Conservation (phyloP, 169 alveolate genomes). For the Plasmodium gallinaceum region DNA sequence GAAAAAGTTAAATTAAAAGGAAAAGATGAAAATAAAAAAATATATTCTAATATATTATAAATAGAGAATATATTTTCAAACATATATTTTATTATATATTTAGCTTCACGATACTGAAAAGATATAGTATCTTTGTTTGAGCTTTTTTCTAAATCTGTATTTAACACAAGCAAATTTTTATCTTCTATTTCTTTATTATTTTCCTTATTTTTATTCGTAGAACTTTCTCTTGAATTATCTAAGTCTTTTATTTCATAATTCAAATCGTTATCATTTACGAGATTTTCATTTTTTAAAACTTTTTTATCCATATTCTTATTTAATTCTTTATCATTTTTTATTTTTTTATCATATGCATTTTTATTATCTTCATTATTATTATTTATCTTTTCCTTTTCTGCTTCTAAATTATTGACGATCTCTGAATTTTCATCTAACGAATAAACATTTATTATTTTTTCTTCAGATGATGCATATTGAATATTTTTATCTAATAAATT, state of each 20-base stretch:
- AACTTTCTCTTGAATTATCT: neutral
- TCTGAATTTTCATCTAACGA: neutral
- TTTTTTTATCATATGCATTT: neutral
- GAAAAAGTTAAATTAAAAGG: slow-evolving; percentile 21
- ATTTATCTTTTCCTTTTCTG: neutral
- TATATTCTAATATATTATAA: slow-evolving; percentile 55
- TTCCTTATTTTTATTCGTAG: neutral
- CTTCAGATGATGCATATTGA: neutral
- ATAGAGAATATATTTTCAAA: slow-evolving; percentile 55
- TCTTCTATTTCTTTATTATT: neutral
- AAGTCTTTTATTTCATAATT: neutral
- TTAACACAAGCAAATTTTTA: neutral
- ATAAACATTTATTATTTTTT: neutral
- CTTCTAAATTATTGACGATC: neutral
- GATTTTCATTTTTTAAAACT: neutral
- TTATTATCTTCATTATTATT: neutral
- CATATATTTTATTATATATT: slow-evolving; percentile 59
- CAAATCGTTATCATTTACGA: neutral
- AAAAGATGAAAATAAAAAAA: slow-evolving; percentile 52
- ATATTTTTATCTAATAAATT: slow-evolving; percentile 39
- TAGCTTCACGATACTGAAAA: slow-evolving; percentile 47
- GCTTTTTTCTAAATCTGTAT: neutral
- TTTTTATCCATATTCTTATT: neutral
- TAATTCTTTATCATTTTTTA: neutral
- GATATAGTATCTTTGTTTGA: neutral